phyloP scores from a whole-genome alignment of 495 filamentous ascomycete genomes.

The Neurospora intermedia region DNA sequence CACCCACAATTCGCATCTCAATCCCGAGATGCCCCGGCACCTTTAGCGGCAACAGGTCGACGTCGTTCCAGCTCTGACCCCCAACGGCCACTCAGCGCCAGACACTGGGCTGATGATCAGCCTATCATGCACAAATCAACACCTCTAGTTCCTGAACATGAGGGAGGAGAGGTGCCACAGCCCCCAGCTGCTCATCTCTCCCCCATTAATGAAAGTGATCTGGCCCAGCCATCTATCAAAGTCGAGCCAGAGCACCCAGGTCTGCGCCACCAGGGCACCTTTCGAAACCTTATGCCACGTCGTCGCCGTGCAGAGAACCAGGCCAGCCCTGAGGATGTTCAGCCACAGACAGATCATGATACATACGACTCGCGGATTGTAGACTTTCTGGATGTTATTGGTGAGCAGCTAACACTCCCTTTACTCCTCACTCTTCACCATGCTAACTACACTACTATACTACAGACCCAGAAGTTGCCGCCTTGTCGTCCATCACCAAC shows the following conservation, averaged over 20 bases:
- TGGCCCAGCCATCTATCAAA: not conserved
- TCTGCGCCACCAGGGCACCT: not conserved
- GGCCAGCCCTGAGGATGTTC: not conserved
- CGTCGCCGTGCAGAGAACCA: slow-evolving; percentile 1
- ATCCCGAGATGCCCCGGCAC: not conserved
- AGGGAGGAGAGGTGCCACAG: not conserved
- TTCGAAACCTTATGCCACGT: not conserved
- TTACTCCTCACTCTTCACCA: not conserved
- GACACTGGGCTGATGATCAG: not conserved
- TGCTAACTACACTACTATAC: not conserved
- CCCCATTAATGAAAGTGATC: not conserved
- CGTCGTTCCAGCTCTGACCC: slow-evolving; percentile 12
- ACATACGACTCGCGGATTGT: slow-evolving; percentile 46
- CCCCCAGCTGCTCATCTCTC: not conserved
- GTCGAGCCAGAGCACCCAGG: not conserved
- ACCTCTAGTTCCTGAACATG: not conserved
- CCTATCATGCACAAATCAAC: not conserved
- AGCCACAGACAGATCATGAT: slow-evolving; percentile 23
- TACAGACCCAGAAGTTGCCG: slow-evolving; percentile 63
- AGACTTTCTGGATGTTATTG: slow-evolving; percentile 61
- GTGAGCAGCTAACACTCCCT: slow-evolving; percentile 43
- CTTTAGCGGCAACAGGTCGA: slow-evolving; percentile 1
- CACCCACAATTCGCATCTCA: not conserved
- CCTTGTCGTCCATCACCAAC: slow-evolving; percentile 64
- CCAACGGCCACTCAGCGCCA: slow-evolving; percentile 1